phyloP scores from a whole-genome alignment of 2,329 filamentous ascomycete species.

The Aspergillus jensenii region DNA sequence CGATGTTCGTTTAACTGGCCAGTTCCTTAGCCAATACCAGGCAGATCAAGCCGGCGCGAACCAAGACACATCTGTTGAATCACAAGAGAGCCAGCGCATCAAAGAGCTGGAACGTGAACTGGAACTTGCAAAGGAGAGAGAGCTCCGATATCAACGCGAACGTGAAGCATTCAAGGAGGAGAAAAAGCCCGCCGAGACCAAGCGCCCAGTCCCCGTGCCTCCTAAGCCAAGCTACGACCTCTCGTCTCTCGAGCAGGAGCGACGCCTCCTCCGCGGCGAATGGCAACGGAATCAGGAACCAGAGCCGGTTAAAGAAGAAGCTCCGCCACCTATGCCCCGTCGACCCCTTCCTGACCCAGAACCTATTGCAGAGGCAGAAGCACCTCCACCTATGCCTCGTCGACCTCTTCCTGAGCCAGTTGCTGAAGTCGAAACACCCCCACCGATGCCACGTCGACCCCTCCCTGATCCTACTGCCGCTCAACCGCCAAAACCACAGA shows the following conservation, averaged over 20 bases:
- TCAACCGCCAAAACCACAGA: slow-evolving; percentile 24
- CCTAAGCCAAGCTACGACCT: slow-evolving; percentile 51
- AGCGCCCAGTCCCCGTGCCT: slow-evolving; percentile 31
- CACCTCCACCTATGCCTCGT: neutral
- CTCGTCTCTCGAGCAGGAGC: slow-evolving; percentile 61
- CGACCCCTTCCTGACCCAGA: slow-evolving; percentile 49
- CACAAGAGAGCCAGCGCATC: slow-evolving; percentile 66
- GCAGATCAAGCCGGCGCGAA: slow-evolving; percentile 59
- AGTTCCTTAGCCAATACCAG: slow-evolving; percentile 85
- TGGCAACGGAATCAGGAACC: slow-evolving; percentile 48
- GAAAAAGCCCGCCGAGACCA: slow-evolving; percentile 23
- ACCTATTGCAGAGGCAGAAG: neutral
- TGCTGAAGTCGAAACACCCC: neutral
- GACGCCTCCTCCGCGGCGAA: slow-evolving; percentile 58
- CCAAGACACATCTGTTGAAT: slow-evolving; percentile 43
- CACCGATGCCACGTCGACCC: slow-evolving; percentile 25
- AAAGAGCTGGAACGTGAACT: slow-evolving; percentile 76
- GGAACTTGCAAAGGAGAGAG: slow-evolving; percentile 65
- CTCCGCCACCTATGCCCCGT: neutral
- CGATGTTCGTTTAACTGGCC: slow-evolving; percentile 72
- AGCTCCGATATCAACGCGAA: slow-evolving; percentile 63
- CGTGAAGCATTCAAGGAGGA: slow-evolving; percentile 50
- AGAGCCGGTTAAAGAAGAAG: slow-evolving; percentile 6
- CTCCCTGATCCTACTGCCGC: slow-evolving; percentile 49
- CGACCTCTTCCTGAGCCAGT: slow-evolving; percentile 34